Percentiles rank a stretch among this genome's conserved stretches.
phyloP scores from a whole-genome alignment of 495 filamentous ascomycete species.

The Penicillium daleae region DNA sequence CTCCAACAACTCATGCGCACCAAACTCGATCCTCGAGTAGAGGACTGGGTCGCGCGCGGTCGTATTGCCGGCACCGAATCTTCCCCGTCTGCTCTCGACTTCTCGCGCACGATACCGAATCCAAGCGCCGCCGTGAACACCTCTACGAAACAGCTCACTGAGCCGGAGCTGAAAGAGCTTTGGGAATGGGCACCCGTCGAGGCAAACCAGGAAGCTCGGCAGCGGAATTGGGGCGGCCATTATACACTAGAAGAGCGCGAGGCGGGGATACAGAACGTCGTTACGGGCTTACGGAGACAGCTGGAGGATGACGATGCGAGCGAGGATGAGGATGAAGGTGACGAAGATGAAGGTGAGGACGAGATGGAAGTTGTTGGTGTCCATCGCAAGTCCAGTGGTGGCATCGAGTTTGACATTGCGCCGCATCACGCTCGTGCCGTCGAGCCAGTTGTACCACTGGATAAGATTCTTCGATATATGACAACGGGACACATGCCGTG shows the following conservation, averaged over 20 bases:
- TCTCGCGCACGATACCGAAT: constrained; percentile 7
- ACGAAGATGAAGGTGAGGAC: constrained; percentile 55
- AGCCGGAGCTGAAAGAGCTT: constrained; percentile 43
- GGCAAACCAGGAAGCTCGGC: constrained; percentile 53
- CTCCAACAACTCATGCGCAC: constrained; percentile 73
- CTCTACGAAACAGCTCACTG: constrained; percentile 37
- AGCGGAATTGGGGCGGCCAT: constrained; percentile 59
- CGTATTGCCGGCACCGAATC: constrained; percentile 42
- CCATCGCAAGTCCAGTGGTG: constrained; percentile 42
- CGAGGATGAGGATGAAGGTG: constrained; percentile 56
- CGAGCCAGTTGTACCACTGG: constrained; percentile 46
- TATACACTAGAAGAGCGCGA: constrained; percentile 73
- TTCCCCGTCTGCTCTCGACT: constrained; percentile 8
- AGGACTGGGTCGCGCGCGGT: constrained; percentile 70
- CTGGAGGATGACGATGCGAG: constrained; percentile 60
- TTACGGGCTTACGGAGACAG: constrained; percentile 64
- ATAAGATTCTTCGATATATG: constrained; percentile 60
- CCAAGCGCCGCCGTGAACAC: constrained; percentile 1
- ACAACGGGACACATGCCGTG: constrained; percentile 52
- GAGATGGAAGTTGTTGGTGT: constrained; percentile 51
- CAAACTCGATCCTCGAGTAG: constrained; percentile 76
- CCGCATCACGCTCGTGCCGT: constrained; percentile 33
- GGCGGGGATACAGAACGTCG: constrained; percentile 67
- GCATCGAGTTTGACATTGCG: constrained; percentile 52
- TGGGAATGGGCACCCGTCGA: constrained; percentile 57